Evolutionary conservation across 805 yeast genomes (phyloP), one percentile per base, ranked within the genome.

Genomic region (Blastobotrys muscicola): DNA sequence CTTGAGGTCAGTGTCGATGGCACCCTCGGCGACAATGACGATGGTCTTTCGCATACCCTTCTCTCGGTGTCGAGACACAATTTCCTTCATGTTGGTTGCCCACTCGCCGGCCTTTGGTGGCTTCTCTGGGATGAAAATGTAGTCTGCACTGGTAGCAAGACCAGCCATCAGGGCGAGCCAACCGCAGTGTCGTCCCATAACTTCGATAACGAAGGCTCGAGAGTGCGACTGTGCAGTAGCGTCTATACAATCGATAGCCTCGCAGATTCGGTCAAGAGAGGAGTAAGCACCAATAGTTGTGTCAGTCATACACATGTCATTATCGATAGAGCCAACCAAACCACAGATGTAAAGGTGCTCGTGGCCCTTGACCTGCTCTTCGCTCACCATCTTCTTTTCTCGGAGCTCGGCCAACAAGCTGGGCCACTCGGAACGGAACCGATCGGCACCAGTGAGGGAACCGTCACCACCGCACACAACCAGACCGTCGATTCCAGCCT

Each of bases 391-490:
- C 8, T 76, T 75, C 3, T 66, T 73, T 2, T 64, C 60, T 20
- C 72, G 72, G 45, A 92, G 74, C 59, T 92, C 97, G 43, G 72
- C 68, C 32, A 92, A 72, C 52, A 92, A 72, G 6, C 82, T 72
- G 2, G 97, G 95, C 98, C 98, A 92, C 64, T 92, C 98, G 29
- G 77, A 64, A 61, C 98, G 78, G 72, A 92, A 87, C 51, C 83
- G 67, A 63, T 92, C 97, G 10, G 98, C 98, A 58, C 98, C 98
- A 1, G 98, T 92, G 49, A 92, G 72, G 1, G 97, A 89, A 41
- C 98, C 98, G 64, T 92, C 98, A 69, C 98, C 98, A 58, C 98
- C 98, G 68, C 96, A 85, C 11, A 92, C 97, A 49, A 92, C 80
- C 47, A 92, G 71, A 1, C 96, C 97, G 59, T 92, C 97, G 50